Base-by-base conservation (phyloP, 2,329 filamentous ascomycete genomes). In the Nakataea oryzae region DNA sequence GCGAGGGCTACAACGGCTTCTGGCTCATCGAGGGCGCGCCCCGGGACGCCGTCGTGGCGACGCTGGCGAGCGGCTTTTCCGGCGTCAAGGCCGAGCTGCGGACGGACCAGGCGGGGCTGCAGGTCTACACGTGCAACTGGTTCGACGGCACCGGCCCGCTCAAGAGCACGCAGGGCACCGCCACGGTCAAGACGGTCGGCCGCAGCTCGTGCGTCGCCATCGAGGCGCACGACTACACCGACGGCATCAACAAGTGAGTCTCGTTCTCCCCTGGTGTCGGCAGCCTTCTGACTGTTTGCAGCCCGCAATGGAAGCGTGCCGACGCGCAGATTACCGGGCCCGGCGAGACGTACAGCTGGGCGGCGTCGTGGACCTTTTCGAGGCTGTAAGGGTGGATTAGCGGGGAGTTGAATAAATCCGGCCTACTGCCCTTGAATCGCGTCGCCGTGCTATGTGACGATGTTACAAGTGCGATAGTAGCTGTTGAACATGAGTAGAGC, bases 171-270 rank as follows among this genome's bases (percentile, higher is more conserved):
- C 85, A 88, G 74, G 84, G 84, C 1, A 71, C 68, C 2, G 70
- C 73, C n/a, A 73, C 60, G 9, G 34, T 60, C 32, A 60, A 69
- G 56, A 77, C 72, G 65, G 79, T 85, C 9, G 75, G 77, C 62
- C 72, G 88, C 71, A 87, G 86, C 69, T 88, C 86, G 26, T 92
- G 88, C 70, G 71, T 91, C 8, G 89, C 90, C 34, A 84, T 92
- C 70, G 89, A 92, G 74, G 86, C 89, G 2, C 85, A 91, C 72
- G 88, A 89, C 70, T 92, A 86, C 78, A 89, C 90, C 64, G 88
- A 91, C 71, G 88, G 83, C 3, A 89, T 92, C 73, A 92, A 91
- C 71, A 81, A 89, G 77, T 79, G 69, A 72, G 77, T 74, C n/a
- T 13, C 57, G 54, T 59, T 54, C 47, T 57, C 26, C 30, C 41